A percentile compares a stretch with the other conserved stretches of the same genome.
Conservation (phyloP, 768 basidiomycete species). For the Mycena galopus region DNA sequence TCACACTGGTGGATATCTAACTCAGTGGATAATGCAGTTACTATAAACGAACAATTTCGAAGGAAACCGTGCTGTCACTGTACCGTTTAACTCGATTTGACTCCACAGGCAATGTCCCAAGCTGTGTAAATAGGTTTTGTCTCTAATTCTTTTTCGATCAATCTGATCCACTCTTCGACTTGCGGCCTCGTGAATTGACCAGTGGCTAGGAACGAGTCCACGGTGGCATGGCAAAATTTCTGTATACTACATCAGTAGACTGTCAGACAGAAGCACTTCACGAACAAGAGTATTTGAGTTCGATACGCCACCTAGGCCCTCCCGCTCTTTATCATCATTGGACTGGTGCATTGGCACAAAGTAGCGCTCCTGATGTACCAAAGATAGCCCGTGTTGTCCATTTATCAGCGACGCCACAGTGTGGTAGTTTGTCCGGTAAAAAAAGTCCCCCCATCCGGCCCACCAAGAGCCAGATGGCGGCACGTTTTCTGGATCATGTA, state of each 20-base stretch:
- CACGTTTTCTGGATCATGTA: background rate
- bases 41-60: too few species aligned
- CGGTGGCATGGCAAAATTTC: background rate
- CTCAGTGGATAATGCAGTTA: too few species aligned
- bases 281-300: background rate
- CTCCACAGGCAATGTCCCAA: conserved; percentile 5
- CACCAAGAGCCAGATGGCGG: background rate
- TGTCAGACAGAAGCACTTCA: background rate
- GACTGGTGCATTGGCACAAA: background rate
- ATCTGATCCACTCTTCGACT: conserved; percentile 3
- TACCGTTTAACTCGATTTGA: background rate
- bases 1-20: too few species aligned
- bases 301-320: background rate
- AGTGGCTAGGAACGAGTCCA: background rate
- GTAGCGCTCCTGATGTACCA: background rate
- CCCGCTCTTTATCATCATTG: background rate
- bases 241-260: background rate
- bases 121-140: background rate
- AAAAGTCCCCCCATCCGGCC: background rate
- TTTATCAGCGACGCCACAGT: background rate
- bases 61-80: background rate
- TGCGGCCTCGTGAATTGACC: background rate
- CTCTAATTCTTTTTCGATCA: conserved; percentile 1
- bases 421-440: background rate
- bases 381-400: background rate